Base-by-base conservation (phyloP, 352 stramenopile genomes). In the Globisporangium rhizosaccharum region DNA sequence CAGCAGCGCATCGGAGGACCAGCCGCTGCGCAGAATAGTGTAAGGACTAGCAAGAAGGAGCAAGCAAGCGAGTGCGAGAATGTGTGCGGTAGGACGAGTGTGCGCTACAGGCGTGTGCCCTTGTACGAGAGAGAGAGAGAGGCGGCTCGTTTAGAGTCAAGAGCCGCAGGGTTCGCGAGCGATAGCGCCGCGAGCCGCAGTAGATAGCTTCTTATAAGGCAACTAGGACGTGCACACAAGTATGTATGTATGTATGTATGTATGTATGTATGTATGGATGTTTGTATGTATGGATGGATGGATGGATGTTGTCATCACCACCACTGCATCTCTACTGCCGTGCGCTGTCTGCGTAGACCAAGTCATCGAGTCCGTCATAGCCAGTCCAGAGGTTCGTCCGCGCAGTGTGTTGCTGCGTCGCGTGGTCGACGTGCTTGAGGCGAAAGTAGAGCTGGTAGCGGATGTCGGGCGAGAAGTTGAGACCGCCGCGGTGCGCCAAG, bases 361-460 rank as follows among this genome's bases (percentile, higher is more conserved):
- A 59, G 46, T 71, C 48, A n/a, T 62, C 57, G 18, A 90, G 72
- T 11, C 82, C 82, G 45, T 86, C 69, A 39, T 87, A 68, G 56
- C 90, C 80, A 7, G 68, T 65, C 60, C 66, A 92, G 5, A 89
- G 54, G 46, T 86, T 57, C 2, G 53, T 53, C 3, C 10, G 20
- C 10, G 68, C 70, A 6, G 62, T 37, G 3, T 59, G 28, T 45
- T 85, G 66, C 7, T 79, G 68, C 10, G 49, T 53, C 18, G 73
- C 61, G 44, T 90, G 67, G 20, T 74, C 59, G 18, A 76, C 70
- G 67, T 93, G 81, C 67, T 91, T 93, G 57, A 93, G 73, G 28
- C 83, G 83, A 48, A 91, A 91, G 76, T 91, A 91, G 12, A 93
- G 57, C 66, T 91, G 83, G 57, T 93, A 93, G 25, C 81, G 79